phyloP scores from a whole-genome alignment of 2,329 filamentous ascomycete genomes.

The Mollisiaceae sp. region DNA sequence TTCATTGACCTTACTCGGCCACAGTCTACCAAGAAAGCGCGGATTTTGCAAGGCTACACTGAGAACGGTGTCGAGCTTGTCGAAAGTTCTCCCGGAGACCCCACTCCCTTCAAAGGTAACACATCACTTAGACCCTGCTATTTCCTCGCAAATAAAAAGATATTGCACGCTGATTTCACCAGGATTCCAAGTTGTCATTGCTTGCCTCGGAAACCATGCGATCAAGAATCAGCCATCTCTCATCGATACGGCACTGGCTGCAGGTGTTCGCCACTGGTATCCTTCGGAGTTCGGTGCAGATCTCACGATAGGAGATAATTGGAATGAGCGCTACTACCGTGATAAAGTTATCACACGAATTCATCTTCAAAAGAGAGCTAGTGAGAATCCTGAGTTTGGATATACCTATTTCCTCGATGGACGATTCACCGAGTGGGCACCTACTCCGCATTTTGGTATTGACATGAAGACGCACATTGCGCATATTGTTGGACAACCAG shows the following conservation, averaged over 20 bases:
- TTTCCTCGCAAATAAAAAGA: too few relatives aligned
- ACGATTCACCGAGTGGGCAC: slow-evolving; percentile 21
- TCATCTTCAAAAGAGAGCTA: slow-evolving; percentile 18
- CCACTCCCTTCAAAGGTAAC: slow-evolving; percentile 16
- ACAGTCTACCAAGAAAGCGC: background rate
- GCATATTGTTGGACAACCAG: slow-evolving; percentile 15
- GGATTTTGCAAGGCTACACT: background rate
- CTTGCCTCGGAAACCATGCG: slow-evolving; percentile 45
- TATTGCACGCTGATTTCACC: slow-evolving; percentile 27
- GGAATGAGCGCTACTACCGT: slow-evolving; percentile 25
- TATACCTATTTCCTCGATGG: slow-evolving; percentile 24
- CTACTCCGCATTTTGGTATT: slow-evolving; percentile 19
- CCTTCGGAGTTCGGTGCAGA: slow-evolving; percentile 58
- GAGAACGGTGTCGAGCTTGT: slow-evolving; percentile 13
- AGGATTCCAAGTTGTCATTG: slow-evolving; percentile 61
- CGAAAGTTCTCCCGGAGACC: slow-evolving; percentile 9
- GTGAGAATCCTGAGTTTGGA: slow-evolving; percentile 14
- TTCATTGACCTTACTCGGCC: slow-evolving; percentile 12
- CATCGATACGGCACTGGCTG: slow-evolving; percentile 61
- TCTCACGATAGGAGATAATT: slow-evolving; percentile 18
- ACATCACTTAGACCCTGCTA: background rate
- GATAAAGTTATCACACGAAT: slow-evolving; percentile 23
- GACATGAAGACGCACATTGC: slow-evolving; percentile 5
- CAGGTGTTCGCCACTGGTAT: slow-evolving; percentile 62
- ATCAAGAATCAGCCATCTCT: slow-evolving; percentile 53